Percentiles rank a stretch among this genome's conserved stretches.
These are phyloP conservation scores for Micractinium conductrix DNA, from an alignment of 139 green algal species.

Conservation along the genomic window DNA sequence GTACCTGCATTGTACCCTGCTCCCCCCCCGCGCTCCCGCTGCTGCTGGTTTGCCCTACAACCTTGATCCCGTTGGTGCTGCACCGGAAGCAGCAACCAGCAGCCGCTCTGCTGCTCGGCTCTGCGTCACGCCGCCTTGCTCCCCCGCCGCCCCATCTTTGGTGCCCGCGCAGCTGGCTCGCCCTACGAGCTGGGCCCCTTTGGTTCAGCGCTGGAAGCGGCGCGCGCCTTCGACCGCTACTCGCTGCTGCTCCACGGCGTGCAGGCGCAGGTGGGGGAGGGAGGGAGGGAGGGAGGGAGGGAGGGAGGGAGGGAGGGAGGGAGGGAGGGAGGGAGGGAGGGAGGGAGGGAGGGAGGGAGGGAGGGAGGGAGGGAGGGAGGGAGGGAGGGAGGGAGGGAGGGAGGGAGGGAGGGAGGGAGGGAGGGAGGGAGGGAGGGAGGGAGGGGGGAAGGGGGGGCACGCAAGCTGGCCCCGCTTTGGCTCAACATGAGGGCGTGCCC, in stretches of 20 bases:
- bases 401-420: too few species aligned
- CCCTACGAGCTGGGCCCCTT: conserved; percentile 45
- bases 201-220: conserved; percentile 27
- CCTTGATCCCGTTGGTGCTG: not conserved
- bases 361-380: too few species aligned
- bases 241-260: conserved; percentile 36
- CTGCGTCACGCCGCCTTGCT: not conserved
- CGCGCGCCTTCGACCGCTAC: conserved; percentile 43
- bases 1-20: not conserved
- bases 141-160: not conserved
- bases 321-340: too few species aligned
- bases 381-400: too few species aligned
- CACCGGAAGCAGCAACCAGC: too few species aligned
- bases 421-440: too few species aligned
- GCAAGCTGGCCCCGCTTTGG: too few species aligned
- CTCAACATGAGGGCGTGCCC: too few species aligned
- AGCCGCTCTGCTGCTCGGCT: not conserved
- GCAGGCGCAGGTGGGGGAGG: not conserved
- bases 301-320: too few species aligned
- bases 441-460: too few species aligned
- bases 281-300: too few species aligned
- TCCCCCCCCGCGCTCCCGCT: not conserved
- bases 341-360: too few species aligned
- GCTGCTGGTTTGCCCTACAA: not conserved
- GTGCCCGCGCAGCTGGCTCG: not conserved